Conservation (phyloP, 352 stramenopile genomes). For the Globisporangium viniferum region DNA sequence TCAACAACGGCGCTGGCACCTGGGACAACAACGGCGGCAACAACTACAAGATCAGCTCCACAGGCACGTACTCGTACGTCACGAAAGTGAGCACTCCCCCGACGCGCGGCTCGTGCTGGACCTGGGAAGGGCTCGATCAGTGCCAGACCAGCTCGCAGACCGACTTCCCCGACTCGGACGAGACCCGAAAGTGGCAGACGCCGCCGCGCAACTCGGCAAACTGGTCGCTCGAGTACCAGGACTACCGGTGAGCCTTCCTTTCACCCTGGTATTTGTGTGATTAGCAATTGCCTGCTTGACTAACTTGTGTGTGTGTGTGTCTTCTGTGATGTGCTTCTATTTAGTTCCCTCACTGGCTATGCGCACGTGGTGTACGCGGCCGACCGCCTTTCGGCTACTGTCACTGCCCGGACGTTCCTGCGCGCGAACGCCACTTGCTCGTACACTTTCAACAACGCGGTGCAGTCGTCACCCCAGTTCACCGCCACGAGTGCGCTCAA, state of each 20-base stretch:
- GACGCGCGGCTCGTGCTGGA: constrained; percentile 22
- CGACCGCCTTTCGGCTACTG: constrained; percentile 28
- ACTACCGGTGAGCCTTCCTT: constrained; percentile 21
- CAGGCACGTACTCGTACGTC: constrained; percentile 33
- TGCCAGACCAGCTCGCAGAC: constrained; percentile 21
- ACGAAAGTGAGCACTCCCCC: constrained; percentile 25
- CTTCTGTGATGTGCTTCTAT: background rate
- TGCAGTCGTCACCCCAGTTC: constrained; percentile 18
- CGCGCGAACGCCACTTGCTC: constrained; percentile 25
- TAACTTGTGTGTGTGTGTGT: background rate
- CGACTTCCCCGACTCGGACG: constrained; percentile 17
- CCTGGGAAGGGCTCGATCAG: constrained; percentile 28
- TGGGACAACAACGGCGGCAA: constrained; percentile 45
- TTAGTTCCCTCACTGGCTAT: constrained; percentile 33
- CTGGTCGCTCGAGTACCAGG: constrained; percentile 36
- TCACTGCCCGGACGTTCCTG: constrained; percentile 37
- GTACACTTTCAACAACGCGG: constrained; percentile 37
- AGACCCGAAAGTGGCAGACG: constrained; percentile 46
- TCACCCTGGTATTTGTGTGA: background rate
- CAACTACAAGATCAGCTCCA: constrained; percentile 35
- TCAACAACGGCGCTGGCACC: constrained; percentile 35
- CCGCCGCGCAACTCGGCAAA: constrained; percentile 28
- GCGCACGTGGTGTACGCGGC: constrained; percentile 42
- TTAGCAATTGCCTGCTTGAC: background rate
- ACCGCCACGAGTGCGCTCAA: constrained; percentile 23